A percentile compares a stretch with the other conserved stretches of the same genome.
Conservation (phyloP, 495 filamentous ascomycete species). For the Cairneyella variabilis region DNA sequence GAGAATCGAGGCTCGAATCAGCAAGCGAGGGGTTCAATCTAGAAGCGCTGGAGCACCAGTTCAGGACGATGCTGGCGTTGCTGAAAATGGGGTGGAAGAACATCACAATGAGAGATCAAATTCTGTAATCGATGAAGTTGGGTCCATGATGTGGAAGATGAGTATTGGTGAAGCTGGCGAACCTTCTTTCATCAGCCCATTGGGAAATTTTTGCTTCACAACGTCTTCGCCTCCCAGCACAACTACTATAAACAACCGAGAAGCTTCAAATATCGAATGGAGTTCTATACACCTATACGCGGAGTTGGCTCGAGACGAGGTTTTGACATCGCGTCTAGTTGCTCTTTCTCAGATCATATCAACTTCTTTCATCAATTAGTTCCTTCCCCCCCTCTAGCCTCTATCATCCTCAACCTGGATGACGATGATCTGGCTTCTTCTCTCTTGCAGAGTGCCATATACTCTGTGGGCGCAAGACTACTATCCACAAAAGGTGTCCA, state of each 20-base stretch:
- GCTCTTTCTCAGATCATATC: neutral
- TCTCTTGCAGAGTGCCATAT: neutral
- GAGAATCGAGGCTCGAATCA: no score
- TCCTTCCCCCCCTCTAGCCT: no score
- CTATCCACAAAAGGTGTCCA: neutral
- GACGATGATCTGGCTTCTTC: neutral
- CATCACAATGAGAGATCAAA: no score
- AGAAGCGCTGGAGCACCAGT: no score
- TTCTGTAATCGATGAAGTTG: neutral
- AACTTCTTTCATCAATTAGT: conserved; percentile 4
- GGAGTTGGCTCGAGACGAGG: neutral
- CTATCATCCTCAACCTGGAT: neutral
- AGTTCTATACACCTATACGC: neutral
- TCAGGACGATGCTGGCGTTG: no score
- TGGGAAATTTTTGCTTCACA: neutral
- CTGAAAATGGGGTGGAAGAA: no score
- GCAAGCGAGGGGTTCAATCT: no score
- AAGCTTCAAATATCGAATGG: neutral
- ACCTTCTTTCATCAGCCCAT: neutral
- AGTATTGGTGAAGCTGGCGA: neutral
- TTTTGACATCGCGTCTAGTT: neutral
- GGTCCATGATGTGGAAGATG: neutral
- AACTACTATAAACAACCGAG: neutral
- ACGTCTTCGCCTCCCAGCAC: neutral
- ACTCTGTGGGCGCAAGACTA: neutral